Base-by-base conservation (phyloP, 305 asterid genomes). In the Striga hermonthica region DNA sequence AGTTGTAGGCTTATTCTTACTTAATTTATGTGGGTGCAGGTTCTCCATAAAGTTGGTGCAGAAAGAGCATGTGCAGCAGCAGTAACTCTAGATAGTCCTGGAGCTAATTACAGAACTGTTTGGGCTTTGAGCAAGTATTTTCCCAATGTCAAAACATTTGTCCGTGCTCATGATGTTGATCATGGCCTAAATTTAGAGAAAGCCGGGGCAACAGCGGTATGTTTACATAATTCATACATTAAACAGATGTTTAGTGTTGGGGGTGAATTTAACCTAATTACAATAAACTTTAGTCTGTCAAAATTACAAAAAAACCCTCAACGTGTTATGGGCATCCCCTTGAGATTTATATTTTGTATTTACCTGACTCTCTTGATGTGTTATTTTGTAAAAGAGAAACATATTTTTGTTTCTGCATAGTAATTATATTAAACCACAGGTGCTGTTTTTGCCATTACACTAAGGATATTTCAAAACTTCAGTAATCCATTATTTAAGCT, bases 151-250 rank as follows among this genome's bases (percentile, higher is more conserved):
- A 94, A 90, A 79, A 94, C 99, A 44, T 94, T 90, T 69, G 99
- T 94, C 62, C 95, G 96, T 62, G 99, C 99, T 65, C 99, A 94
- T 78, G 99, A 94, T 72, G 96, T 94, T 47, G 99, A 91, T 73
- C 99, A 94, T 71, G 99, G 99, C 63, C 87, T 90, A 76, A 90
- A 90, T 72, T 74, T 94, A 74, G 99, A 94, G 73, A 94, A 94
- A 78, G 99, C 99, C 36, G 99, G 99, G 65, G 98, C 99, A 72
- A 81, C 98, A 47, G 98, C 99, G 86, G 99, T 94, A 94, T 58
- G 38, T 74, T 75, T n/a, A n/a, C n/a, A n/a, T n/a, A n/a, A n/a
- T n/a, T 67, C 76, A 22, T 70, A 28, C 49, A 14, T 56, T 58
- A 64, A 54, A 56, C 28, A 13, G 38, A 63, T 49, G 10, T 60